Evolutionary conservation across 164 flowering plant species (phyloP), one percentile per base, ranked within the genome.

Genomic region (Stephania yunnanensis): DNA sequence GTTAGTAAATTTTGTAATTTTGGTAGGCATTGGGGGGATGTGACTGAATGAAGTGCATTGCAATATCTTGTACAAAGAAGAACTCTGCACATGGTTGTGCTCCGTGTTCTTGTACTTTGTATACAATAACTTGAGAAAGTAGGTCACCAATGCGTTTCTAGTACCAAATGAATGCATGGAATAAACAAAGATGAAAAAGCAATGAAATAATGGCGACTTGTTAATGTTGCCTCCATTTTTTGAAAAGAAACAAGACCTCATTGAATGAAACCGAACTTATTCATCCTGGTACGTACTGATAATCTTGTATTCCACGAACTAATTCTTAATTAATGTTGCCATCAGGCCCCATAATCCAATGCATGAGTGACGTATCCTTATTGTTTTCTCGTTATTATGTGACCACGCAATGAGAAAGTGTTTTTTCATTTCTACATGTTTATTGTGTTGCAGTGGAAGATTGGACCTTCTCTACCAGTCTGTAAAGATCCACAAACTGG

Each of bases 381-480:
- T 36, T 36, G 42, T 36, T 36, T 36, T 36, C 42, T 36, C 42
- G 42, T 36, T 36, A 36, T 36, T 36, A 36, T 36, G 42, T 36
- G 4, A 36, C 42, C 42, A 50, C 15, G 13, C 55, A 50, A 50
- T 10, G 55, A 50, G 55, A 50, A 50, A 9, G 11, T 10, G 55
- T 50, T 10, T 50, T 15, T 50, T 50, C 55, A 36, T 4, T 36
- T 36, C 42, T 36, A 36, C 4, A 36, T 36, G 42, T 36, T 36
- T 36, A 36, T 36, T 36, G 42, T 36, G 42, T 36, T 36, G 80
- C 82, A 83, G 82, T 77, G 85, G 85, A 44, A 83, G 85, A 30
- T 80, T 93, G 48, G 99, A 95, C 84, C 95, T 95, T 76, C 98
- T 95, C 58, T 95, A 97, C 73, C 75, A 93, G 70, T 93, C 98